phyloP scores from a whole-genome alignment of 805 yeast genomes.

The Wickerhamomyces canadensis region DNA sequence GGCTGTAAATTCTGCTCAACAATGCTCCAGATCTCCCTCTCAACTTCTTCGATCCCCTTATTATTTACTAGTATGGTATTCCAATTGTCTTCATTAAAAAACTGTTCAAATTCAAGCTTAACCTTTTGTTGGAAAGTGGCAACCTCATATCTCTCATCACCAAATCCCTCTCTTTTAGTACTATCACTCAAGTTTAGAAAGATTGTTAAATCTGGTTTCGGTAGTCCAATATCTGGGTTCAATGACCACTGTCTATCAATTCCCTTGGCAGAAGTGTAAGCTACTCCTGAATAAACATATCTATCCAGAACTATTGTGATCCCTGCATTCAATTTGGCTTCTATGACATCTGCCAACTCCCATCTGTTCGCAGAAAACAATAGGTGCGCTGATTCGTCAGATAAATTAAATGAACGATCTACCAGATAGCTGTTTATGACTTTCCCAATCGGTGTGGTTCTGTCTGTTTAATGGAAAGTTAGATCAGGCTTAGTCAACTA shows the following conservation, averaged over 20 bases:
- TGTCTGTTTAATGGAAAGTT: conserved; percentile 34
- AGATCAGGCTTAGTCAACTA: no score
- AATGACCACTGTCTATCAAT: conserved; percentile 72
- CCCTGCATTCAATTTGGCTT: conserved; percentile 43
- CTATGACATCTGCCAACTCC: conserved; percentile 61
- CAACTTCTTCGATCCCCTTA: conserved; percentile 51
- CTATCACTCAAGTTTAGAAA: conserved; percentile 59
- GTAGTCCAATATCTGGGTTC: conserved; percentile 76
- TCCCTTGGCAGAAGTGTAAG: conserved; percentile 85
- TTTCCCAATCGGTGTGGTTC: conserved; percentile 76
- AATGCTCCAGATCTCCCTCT: conserved; percentile 35
- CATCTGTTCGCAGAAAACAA: conserved; percentile 92
- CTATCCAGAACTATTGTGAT: conserved; percentile 69
- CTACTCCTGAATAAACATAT: conserved; percentile 88
- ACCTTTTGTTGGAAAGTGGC: conserved; percentile 71
- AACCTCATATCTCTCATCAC: conserved; percentile 89
- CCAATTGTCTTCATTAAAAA: conserved; percentile 37
- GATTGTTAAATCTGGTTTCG: conserved; percentile 78
- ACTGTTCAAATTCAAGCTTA: conserved; percentile 46
- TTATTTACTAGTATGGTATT: conserved; percentile 54
- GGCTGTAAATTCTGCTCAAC: conserved; percentile 15
- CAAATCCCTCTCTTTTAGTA: conserved; percentile 68
- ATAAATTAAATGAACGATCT: conserved; percentile 40
- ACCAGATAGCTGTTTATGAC: conserved; percentile 71
- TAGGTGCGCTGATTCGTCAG: conserved; percentile 81